A percentile compares a stretch with the other conserved stretches of the same genome.
phyloP scores from a whole-genome alignment of 495 filamentous ascomycete genomes.

The Jackrogersella multiformis region DNA sequence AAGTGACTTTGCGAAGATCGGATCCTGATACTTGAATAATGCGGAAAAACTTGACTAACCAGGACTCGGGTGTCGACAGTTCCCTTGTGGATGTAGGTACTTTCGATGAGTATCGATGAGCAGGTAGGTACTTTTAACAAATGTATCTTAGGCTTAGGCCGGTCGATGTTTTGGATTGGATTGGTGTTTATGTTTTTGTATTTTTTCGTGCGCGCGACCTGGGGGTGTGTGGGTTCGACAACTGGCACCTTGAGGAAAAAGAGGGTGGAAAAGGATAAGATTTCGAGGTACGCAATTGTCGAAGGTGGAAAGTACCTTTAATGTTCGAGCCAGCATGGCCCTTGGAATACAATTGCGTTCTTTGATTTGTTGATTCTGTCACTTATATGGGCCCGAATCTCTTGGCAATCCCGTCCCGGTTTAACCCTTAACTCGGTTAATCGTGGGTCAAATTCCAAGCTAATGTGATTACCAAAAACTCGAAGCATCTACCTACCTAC shows the following conservation, averaged over 20 bases:
- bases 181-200: conserved; percentile 35
- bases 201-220: conserved; percentile 25
- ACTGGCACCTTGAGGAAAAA: conserved; percentile 32
- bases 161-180: conserved; percentile 40
- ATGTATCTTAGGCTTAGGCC: conserved; percentile 32
- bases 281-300: conserved; percentile 35
- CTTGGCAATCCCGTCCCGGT: conserved; percentile 28
- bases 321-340: conserved; percentile 33
- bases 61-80: conserved; percentile 32
- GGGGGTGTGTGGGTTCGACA: conserved; percentile 34
- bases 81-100: neutral
- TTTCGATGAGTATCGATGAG: neutral
- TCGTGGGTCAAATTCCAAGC: conserved; percentile 26
- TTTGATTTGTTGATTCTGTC: conserved; percentile 16
- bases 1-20: conserved; percentile 32
- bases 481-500: neutral
- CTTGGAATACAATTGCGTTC: neutral
- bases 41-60: conserved; percentile 29
- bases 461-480: conserved; percentile 20
- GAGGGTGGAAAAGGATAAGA: conserved; percentile 35
- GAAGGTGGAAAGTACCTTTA: conserved; percentile 41
- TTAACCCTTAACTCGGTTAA: conserved; percentile 41
- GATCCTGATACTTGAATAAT: conserved; percentile 34
- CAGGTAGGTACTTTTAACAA: conserved; percentile 24
- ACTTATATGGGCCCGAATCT: conserved; percentile 1